Evolutionary conservation across 306 rosid species (phyloP).

Genomic region (Mimosa pudica): DNA sequence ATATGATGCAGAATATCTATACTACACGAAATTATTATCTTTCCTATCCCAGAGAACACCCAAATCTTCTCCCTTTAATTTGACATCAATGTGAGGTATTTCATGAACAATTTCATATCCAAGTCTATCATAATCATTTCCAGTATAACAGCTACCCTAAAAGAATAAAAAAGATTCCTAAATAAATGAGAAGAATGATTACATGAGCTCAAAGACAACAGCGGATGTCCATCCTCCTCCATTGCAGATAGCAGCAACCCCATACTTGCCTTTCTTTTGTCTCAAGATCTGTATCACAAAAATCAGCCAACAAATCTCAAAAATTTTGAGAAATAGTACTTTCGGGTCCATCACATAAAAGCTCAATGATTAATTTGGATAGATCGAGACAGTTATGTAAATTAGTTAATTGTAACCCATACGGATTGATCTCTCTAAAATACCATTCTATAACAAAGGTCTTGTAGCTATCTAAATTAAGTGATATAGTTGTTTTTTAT

Average conservation of each 20-base stretch:
- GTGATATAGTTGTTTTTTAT: no score
- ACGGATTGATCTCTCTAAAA: no score
- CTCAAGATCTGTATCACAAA: conserved; percentile 69
- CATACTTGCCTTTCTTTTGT: conserved; percentile 78
- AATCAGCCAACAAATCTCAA: conserved; percentile 22
- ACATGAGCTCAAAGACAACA: conserved; percentile 79
- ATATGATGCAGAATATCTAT: no score
- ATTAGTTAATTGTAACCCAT: no score
- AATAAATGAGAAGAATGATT: conserved; percentile 36
- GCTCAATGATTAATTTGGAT: not conserved
- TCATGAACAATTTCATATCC: not conserved
- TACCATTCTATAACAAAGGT: no score
- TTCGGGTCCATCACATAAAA: not conserved
- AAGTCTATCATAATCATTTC: not conserved
- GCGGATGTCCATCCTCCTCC: conserved; percentile 99
- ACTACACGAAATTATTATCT: not conserved
- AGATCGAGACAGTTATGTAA: no score
- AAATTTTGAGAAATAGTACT: not conserved
- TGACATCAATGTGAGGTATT: not conserved
- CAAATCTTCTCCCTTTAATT: not conserved
- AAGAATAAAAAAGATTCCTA: conserved; percentile 18
- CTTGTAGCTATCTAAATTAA: no score
- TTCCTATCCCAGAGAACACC: not conserved
- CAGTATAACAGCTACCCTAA: not conserved
- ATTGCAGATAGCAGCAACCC: conserved; percentile 82